Evolutionary conservation across 495 filamentous ascomycete species (phyloP), one percentile per base, ranked within the genome.

Genomic region (Xylaria scruposa): DNA sequence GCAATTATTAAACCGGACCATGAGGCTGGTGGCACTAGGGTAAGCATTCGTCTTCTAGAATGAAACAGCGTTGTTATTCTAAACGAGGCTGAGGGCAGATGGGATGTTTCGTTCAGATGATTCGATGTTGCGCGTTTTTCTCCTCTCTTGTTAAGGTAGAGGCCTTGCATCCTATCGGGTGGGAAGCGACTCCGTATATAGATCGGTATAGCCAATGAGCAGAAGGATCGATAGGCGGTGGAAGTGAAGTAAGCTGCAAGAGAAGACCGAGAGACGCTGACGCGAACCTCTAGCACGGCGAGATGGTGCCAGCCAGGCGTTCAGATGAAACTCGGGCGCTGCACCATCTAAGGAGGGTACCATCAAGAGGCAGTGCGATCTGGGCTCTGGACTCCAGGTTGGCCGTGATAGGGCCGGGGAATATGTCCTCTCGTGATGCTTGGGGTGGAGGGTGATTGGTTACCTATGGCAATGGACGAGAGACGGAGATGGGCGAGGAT

Each of bases 271-370:
- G 59, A 62, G 74, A 69, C 68, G 72, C 74, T 73, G 68, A 47
- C 59, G 67, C 26, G 62, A 31, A 64, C 74, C 70, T 78, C 67
- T 74, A 33, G 68, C 59, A 73, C 67, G 70, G 26, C 70, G 42
- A 71, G 49, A 72, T 75, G 71, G 75, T 72, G 53, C 47, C 53
- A 33, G 19, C 67, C 40, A 58, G 53, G 67, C 67, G 46, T 61
- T 49, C 67, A 78, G 73, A 75, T 77, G 73, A 77, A 78, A 77
- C 77, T 70, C 53, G 76, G 73, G 73, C 72, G 72, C 72, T 63
- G 71, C 47, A 38, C 38, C 24, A 71, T 59, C 71, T 42, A 63
- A 68, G 71, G 71, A 75, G 75, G 77, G 74, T 75, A 75, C 72
- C 72, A 70, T 73, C 54, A 67, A 74, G 59, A 69, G 61, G 61